Evolutionary conservation across 345 rosid species (phyloP).

Genomic region (Carallia pectinifolia): DNA sequence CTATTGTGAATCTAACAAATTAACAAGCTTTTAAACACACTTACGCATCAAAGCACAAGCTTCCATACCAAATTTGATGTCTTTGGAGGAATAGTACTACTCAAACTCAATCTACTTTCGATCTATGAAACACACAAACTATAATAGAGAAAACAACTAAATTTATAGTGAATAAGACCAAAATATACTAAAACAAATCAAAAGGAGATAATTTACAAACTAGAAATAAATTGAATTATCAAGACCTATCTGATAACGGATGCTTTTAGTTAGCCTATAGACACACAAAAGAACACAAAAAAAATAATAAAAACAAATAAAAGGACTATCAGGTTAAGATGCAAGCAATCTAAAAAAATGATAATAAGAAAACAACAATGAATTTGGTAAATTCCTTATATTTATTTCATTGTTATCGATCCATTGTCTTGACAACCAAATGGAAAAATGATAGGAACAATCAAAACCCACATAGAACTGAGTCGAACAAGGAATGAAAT

Average conservation of each 20-base stretch:
- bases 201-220: not conserved
- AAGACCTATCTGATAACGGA: slow-evolving; percentile 52
- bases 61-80: slow-evolving; percentile 78
- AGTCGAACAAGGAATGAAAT: not conserved
- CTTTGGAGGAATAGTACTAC: slow-evolving; percentile 74
- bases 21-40: slow-evolving; percentile 94
- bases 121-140: slow-evolving; percentile 31
- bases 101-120: slow-evolving; percentile 68
- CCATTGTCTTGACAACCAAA: not conserved
- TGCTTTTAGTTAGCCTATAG: slow-evolving; percentile 52
- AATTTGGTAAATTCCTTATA: no score
- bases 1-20: slow-evolving; percentile 91
- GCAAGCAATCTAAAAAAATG: no score
- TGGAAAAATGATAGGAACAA: not conserved
- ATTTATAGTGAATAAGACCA: not conserved
- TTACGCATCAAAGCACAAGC: slow-evolving; percentile 84
- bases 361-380: no score
- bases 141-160: no score
- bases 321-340: not conserved
- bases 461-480: not conserved
- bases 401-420: no score
- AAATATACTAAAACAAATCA: not conserved
- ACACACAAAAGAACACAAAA: slow-evolving; percentile 1
- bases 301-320: not conserved
- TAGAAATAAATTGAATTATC: not conserved